Evolutionary conservation across 208 protist genomes (phyloP), one percentile per base, ranked within the genome.

Genomic region (Leishmania mexicana): DNA sequence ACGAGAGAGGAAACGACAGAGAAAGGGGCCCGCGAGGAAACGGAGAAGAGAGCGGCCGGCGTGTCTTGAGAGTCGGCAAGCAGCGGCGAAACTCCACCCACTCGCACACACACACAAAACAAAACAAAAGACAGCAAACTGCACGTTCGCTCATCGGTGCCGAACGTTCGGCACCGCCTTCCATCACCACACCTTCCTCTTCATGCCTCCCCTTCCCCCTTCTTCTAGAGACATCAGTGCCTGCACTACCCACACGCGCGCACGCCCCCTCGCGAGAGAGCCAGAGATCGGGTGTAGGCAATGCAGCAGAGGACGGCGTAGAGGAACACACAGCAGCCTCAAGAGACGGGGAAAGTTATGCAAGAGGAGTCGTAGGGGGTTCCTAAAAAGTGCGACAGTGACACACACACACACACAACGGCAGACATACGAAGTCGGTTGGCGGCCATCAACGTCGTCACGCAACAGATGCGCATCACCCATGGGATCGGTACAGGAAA

Each of bases 401-500:
- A 42, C 40, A 42, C 40, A 42, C 51, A 54, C 51, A 54, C 35
- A 42, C n/a, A n/a, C n/a, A n/a, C n/a, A n/a, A n/a, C n/a, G n/a
- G n/a, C n/a, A n/a, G n/a, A n/a, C n/a, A n/a, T 24, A 70, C 64
- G 10, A 45, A 17, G 21, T 21, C 13, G 15, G 60, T 40, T 38
- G 7, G 64, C 11, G 28, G 60, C 60, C 60, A 38, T 38, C 60
- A 65, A 13, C 60, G 28, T 5, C 60, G n/a, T 38, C 6, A 38
- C 28, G 8, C 6, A 0, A 38, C 60, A 8, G 6, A 38, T 2
- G 60, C n/a, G n/a, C 60, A 38, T 65, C 57, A 67, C n/a, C 31
- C n/a, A 24, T 54, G n/a, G 6, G 10, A 57, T 76, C 72, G 72
- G 51, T 58, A 60, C 49, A 76, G 51, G 70, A 74, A 31, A 51